These are phyloP conservation scores for Pleurotus ostreatus DNA, from an alignment of 768 basidiomycete genomes.

Conservation along the genomic window DNA sequence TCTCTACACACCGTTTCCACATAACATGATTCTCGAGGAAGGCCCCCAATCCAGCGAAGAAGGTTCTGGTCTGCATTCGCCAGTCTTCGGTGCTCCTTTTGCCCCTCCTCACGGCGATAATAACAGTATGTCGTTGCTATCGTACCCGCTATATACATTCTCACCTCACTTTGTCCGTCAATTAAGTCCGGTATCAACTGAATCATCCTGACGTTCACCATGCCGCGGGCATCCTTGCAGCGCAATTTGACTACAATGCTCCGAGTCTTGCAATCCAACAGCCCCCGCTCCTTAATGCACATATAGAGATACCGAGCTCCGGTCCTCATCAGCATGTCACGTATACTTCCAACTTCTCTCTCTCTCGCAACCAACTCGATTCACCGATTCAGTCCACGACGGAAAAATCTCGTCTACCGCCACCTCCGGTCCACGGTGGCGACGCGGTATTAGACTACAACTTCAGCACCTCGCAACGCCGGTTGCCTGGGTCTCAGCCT, in stretches of 20 bases:
- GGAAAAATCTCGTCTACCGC: conserved; percentile 36
- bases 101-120: conserved; percentile 45
- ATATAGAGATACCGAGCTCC: conserved; percentile 40
- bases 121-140: conserved; percentile 50
- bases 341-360: conserved; percentile 37
- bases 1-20: conserved; percentile 54
- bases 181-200: conserved; percentile 69
- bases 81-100: conserved; percentile 52
- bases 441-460: conserved; percentile 31
- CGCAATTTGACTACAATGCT: conserved; percentile 46
- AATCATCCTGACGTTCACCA: conserved; percentile 43
- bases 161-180: conserved; percentile 36
- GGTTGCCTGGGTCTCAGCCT: conserved; percentile 39
- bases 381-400: conserved; percentile 33
- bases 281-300: conserved; percentile 43
- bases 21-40: conserved; percentile 52
- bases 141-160: conserved; percentile 39
- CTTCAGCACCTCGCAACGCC: conserved; percentile 38
- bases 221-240: conserved; percentile 43
- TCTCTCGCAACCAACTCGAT: conserved; percentile 47
- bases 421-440: conserved; percentile 27
- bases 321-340: conserved; percentile 31
- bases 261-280: conserved; percentile 35
- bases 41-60: conserved; percentile 72
- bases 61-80: conserved; percentile 72